Base-by-base conservation (phyloP, 352 stramenopile species). In the Albugo laibachii region DNA sequence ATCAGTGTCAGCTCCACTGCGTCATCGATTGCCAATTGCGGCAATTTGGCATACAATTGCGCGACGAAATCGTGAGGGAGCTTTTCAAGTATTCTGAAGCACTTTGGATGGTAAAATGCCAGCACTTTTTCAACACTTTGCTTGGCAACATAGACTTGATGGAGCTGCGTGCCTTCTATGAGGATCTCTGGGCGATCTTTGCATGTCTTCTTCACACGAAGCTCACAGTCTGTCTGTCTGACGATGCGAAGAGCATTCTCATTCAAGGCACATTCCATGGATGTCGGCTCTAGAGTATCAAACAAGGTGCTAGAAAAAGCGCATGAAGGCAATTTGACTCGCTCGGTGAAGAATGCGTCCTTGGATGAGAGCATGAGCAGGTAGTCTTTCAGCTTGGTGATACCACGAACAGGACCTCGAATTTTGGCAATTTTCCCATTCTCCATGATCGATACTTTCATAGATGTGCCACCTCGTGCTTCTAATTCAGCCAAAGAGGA, bases 81-180 rank as follows among this genome's bases (percentile, higher is more conserved):
- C 15, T 66, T 56, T 2, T 69, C 56, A 1, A 87, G 48, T 14
- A 62, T 61, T 20, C 64, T 36, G 45, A 83, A 69, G 43, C 60
- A 66, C 19, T 80, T 68, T 15, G 62, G 57, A 53, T 78, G 79
- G 56, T 83, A 87, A 47, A 87, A 87, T 47, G 84, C 71, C 27
- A 87, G 56, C 24, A 84, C 61, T 24, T 78, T 78, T 52, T 87
- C 69, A 6, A 87, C 68, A 36, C 65, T 57, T 15, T 64, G 56
- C 56, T 82, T 84, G 41, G 75, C 75, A 24, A 81, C 60, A 49
- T 81, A 82, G 16, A 87, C 75, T 45, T 80, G 75, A 21, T 59
- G 54, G 0, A 69, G 58, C 43, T 69, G 70, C 3, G 57, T 62
- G 8, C 75, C 71, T 65, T 84, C 71, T 41, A 87, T 80, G 19